Evolutionary conservation across 306 rosid species (phyloP).

Genomic region (Hippophae rhamnoides): DNA sequence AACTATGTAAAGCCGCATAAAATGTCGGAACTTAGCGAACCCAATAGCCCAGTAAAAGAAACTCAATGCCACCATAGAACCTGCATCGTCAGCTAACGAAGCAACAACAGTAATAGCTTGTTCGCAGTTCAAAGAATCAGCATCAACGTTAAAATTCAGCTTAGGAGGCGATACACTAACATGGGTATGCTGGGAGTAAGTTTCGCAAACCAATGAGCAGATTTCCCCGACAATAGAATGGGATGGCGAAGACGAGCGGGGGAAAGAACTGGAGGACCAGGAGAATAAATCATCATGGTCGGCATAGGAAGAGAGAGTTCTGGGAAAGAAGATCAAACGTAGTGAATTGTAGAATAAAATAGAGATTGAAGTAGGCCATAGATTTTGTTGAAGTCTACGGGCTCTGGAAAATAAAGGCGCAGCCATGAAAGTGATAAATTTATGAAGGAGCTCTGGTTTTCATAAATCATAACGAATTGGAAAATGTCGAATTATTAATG

Average conservation of each 20-base stretch:
- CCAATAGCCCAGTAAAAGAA: constrained; percentile 69
- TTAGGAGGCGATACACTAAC: constrained; percentile 31
- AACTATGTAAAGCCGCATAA: constrained; percentile 60
- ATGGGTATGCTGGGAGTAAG: constrained; percentile 38
- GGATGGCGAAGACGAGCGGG: constrained; percentile 25
- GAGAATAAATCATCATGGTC: constrained; percentile 1
- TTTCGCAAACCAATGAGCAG: constrained; percentile 51
- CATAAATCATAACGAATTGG: too few species aligned
- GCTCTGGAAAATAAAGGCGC: constrained; percentile 29
- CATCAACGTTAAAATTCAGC: constrained; percentile 40
- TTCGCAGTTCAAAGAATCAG: constrained; percentile 45
- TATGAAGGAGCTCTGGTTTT: neutral
- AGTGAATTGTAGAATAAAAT: constrained; percentile 9
- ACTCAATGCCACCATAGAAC: constrained; percentile 66
- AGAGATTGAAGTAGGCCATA: constrained; percentile 7
- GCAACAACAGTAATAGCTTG: constrained; percentile 58
- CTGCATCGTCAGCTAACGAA: constrained; percentile 57
- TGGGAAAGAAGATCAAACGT: constrained; percentile 14
- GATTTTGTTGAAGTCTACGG: constrained; percentile 29
- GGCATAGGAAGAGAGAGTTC: constrained; percentile 20
- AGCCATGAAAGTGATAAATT: constrained; percentile 22
- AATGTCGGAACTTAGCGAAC: constrained; percentile 48
- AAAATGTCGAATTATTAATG: too few species aligned
- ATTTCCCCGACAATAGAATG: constrained; percentile 37
- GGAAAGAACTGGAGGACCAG: constrained; percentile 12